Conservation (phyloP, 2,329 filamentous ascomycete genomes). For the Clonostachys solani region DNA sequence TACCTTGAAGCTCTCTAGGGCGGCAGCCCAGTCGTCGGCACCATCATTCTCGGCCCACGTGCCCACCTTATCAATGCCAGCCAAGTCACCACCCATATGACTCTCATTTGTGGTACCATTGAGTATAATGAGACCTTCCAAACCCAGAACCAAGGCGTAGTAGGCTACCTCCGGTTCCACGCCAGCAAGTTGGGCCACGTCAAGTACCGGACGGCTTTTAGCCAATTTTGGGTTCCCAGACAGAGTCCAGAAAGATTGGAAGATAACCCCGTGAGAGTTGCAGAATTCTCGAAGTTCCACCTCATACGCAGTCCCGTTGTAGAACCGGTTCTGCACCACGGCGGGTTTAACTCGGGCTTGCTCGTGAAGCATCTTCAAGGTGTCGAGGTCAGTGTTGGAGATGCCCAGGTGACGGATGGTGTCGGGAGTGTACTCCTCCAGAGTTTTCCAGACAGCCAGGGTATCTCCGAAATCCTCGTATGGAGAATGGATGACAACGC, state of each 20-base stretch:
- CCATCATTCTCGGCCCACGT: slow-evolving; percentile 38
- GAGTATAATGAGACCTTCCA: slow-evolving; percentile 34
- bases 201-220: slow-evolving; percentile 36
- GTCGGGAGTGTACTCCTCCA: slow-evolving; percentile 64
- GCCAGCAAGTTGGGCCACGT: slow-evolving; percentile 36
- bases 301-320: slow-evolving; percentile 55
- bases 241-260: slow-evolving; percentile 53
- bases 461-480: slow-evolving; percentile 40
- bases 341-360: slow-evolving; percentile 35
- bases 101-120: slow-evolving; percentile 38
- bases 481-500: slow-evolving; percentile 70
- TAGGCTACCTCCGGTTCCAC: slow-evolving; percentile 32
- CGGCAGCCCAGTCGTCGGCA: slow-evolving; percentile 38
- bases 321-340: slow-evolving; percentile 76
- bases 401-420: slow-evolving; percentile 66
- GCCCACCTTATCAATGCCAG: slow-evolving; percentile 32
- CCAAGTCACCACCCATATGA: slow-evolving; percentile 46
- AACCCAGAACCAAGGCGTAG: slow-evolving; percentile 43
- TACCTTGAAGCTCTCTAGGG: slow-evolving; percentile 42
- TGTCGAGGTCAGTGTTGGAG: slow-evolving; percentile 62
- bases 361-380: slow-evolving; percentile 49
- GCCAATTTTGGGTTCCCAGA: slow-evolving; percentile 38
- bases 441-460: slow-evolving; percentile 58
- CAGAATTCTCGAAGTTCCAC: slow-evolving; percentile 49
- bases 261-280: slow-evolving; percentile 31